Percentiles rank a stretch among this genome's conserved stretches.
Conservation (phyloP, 257 asterid species). For the Petrea volubilis region DNA sequence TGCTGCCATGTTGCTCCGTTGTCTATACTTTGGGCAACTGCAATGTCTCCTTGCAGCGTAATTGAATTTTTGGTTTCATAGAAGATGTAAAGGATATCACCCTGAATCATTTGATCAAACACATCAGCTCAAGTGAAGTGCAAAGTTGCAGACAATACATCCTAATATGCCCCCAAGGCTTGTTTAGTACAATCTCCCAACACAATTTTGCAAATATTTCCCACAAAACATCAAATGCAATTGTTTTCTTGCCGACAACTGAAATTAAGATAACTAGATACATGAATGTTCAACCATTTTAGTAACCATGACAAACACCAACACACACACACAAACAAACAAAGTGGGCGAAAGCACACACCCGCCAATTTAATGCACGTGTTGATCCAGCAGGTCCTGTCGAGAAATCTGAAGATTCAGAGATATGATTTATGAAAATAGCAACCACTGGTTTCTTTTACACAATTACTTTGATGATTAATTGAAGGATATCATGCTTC, state of each 20-base stretch:
- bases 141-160: conserved; percentile 3
- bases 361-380: background rate
- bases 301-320: background rate
- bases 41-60: conserved; percentile 95
- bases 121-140: conserved; percentile 21
- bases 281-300: background rate
- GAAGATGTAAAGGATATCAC: conserved; percentile 66
- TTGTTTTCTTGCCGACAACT: background rate
- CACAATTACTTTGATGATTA: too few relatives aligned
- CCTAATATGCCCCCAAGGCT: background rate
- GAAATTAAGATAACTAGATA: background rate
- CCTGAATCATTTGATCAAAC: conserved; percentile 53
- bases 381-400: background rate
- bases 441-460: background rate
- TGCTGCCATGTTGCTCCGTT: conserved; percentile 93
- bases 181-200: background rate
- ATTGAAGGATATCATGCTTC: too few relatives aligned
- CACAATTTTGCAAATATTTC: background rate
- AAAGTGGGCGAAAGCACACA: background rate
- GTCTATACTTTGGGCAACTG: conserved; percentile 81
- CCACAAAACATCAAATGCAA: background rate
- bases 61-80: conserved; percentile 87
- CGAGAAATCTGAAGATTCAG: background rate
- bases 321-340: too few relatives aligned
- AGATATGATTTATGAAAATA: background rate